Conservation (phyloP, 306 rosid genomes). For the Morella rubra region DNA sequence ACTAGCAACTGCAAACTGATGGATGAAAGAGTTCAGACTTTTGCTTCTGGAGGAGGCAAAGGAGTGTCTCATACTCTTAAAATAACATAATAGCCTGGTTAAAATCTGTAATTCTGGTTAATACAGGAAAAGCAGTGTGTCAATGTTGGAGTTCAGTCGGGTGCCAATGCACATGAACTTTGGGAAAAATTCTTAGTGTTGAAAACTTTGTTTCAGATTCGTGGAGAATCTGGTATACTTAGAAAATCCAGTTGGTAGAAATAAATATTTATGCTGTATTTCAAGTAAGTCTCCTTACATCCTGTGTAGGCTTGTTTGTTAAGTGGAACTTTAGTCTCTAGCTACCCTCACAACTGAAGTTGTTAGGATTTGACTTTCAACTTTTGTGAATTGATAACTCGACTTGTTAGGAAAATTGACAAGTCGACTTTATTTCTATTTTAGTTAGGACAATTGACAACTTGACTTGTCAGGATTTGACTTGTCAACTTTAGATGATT, state of each 20-base stretch:
- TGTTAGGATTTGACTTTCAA: neutral
- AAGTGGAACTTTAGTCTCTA: neutral
- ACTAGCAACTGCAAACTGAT: neutral
- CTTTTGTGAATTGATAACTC: neutral
- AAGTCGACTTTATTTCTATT: neutral
- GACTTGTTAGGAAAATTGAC: neutral
- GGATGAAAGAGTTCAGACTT: neutral
- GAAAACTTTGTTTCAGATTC: neutral
- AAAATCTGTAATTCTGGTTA: neutral
- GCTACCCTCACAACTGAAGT: neutral
- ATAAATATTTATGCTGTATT: neutral
- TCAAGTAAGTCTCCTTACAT: neutral
- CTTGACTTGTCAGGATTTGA: neutral
- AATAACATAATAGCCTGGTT: neutral
- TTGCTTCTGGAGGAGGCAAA: neutral
- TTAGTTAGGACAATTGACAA: neutral
- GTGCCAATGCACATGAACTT: neutral
- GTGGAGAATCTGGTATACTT: neutral
- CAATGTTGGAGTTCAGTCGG: neutral
- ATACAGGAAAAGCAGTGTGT: neutral
- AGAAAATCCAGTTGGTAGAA: neutral
- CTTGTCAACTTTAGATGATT: neutral
- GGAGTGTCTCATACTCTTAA: neutral
- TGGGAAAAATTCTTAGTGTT: neutral
- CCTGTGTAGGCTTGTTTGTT: neutral